These are phyloP conservation scores for Lecanoromycetidae sp. DNA, from an alignment of 2,329 filamentous ascomycete species.

Conservation along the genomic window DNA sequence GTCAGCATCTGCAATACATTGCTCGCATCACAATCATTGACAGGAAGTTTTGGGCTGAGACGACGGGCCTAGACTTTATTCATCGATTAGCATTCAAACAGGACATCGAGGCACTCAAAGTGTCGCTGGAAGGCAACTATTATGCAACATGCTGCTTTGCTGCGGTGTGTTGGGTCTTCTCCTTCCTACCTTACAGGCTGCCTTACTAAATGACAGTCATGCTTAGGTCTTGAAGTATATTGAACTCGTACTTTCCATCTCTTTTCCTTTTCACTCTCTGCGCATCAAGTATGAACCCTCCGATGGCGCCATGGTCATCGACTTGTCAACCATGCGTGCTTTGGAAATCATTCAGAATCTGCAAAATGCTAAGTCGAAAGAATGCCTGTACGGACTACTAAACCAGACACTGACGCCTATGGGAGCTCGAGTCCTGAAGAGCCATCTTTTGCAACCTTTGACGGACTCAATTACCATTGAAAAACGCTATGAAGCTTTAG, in stretches of 20 bases:
- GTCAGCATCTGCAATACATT: slow-evolving; percentile 55
- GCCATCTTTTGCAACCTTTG: slow-evolving; percentile 78
- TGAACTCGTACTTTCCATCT: slow-evolving; percentile 54
- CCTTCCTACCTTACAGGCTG: neutral
- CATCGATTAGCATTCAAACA: slow-evolving; percentile 65
- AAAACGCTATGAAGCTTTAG: slow-evolving; percentile 67
- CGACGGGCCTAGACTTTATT: slow-evolving; percentile 63
- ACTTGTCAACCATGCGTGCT: slow-evolving; percentile 72
- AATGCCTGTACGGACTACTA: slow-evolving; percentile 72
- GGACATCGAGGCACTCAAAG: slow-evolving; percentile 68
- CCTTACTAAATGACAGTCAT: slow-evolving; percentile 15
- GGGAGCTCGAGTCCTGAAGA: slow-evolving; percentile 71
- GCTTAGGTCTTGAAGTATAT: slow-evolving; percentile 66
- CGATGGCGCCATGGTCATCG: slow-evolving; percentile 91
- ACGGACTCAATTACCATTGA: slow-evolving; percentile 57
- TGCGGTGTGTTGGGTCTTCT: slow-evolving; percentile 46
- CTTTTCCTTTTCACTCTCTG: slow-evolving; percentile 67
- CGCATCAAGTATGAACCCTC: slow-evolving; percentile 78
- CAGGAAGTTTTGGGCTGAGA: slow-evolving; percentile 74
- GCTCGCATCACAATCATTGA: slow-evolving; percentile 54
- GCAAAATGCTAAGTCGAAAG: slow-evolving; percentile 61
- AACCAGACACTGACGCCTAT: slow-evolving; percentile 81
- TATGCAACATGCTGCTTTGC: slow-evolving; percentile 77
- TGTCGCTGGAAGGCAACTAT: slow-evolving; percentile 69
- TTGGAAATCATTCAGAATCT: slow-evolving; percentile 86